Base-by-base conservation (phyloP, 177 flowering plant genomes). In the Vitis hybrid region DNA sequence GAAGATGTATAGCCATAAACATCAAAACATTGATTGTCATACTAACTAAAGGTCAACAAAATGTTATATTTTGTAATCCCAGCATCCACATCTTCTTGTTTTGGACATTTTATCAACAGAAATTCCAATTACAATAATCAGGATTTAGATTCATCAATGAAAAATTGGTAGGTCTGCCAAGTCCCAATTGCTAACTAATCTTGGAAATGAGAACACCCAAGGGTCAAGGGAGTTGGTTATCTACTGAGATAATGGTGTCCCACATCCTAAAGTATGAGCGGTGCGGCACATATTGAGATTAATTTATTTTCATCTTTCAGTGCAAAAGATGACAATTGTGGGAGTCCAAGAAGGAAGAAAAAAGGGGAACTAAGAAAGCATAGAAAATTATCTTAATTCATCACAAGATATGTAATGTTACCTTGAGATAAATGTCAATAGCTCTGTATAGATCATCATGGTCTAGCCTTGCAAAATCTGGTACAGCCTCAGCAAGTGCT, bases 401-500 rank as follows among this genome's bases (percentile, higher is more conserved):
- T 38, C 47, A 38, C 47, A 38, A 38, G 47, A 38, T 47, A 22
- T 24, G 50, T 55, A 13, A 67, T 8, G n/a, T 84, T 83, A 91
- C 97, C 97, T 87, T 90, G 62, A 91, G 90, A 66, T 86, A 91
- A 51, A 86, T 84, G 81, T 91, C 94, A 75, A 90, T 85, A 22
- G 90, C 94, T 75, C 81, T 72, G 86, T 91, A 91, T 49, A 91
- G 89, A 76, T 87, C 92, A 70, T 91, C 97, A 74, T 91, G 97
- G 50, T 90, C 89, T 12, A 77, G 74, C 85, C 97, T 81, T 1
- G 97, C 87, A 68, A 87, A 88, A 19, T 87, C 90, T 17, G 97
- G 97, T 12, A 90, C 67, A 47, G 85, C 69, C 73, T 88, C 90
- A n/a, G 92, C 92, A 67, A 92, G 55, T 15, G 85, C 78, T 68